These are phyloP conservation scores for Exidia glandulosa DNA, from an alignment of 768 basidiomycete species.

Conservation along the genomic window DNA sequence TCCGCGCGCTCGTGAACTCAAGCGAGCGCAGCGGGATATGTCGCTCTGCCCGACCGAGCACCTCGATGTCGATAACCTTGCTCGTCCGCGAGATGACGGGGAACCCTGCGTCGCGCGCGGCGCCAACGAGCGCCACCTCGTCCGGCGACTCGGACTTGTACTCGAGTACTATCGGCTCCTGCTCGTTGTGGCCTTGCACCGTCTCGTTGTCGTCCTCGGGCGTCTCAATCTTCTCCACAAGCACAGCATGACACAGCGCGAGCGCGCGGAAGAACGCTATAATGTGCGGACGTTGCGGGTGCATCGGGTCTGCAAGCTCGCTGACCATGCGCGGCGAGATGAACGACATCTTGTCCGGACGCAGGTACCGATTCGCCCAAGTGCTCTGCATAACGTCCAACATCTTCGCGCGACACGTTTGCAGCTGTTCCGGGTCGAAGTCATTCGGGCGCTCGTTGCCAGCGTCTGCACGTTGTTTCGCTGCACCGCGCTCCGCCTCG, in stretches of 20 bases:
- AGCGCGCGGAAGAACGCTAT: conserved; percentile 89
- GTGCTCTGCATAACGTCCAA: conserved; percentile 52
- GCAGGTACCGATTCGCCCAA: conserved; percentile 84
- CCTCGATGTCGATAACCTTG: conserved; percentile 76
- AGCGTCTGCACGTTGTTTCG: conserved; percentile 47
- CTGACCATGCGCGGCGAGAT: conserved; percentile 78
- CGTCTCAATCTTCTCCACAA: conserved; percentile 25
- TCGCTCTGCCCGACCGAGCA: conserved; percentile 78
- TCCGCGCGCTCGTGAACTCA: conserved; percentile 90
- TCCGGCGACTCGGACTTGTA: conserved; percentile 98
- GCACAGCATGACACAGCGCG: conserved; percentile 84
- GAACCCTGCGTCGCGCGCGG: conserved; percentile 88
- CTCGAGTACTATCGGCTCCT: conserved; percentile 40
- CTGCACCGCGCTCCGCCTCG: conserved; percentile 88
- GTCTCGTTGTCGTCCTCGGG: neutral
- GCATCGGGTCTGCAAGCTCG: conserved; percentile 53
- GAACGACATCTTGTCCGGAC: conserved; percentile 71
- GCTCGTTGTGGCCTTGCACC: conserved; percentile 39
- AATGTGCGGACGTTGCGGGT: conserved; percentile 53
- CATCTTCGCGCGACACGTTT: conserved; percentile 67
- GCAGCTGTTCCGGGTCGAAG: conserved; percentile 52
- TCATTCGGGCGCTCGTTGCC: conserved; percentile 47
- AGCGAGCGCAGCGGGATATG: conserved; percentile 71
- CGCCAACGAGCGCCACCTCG: conserved; percentile 87
- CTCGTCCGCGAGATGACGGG: conserved; percentile 72